Evolutionary conservation across 345 rosid species (phyloP).

Genomic region (Eutrema japonicum): DNA sequence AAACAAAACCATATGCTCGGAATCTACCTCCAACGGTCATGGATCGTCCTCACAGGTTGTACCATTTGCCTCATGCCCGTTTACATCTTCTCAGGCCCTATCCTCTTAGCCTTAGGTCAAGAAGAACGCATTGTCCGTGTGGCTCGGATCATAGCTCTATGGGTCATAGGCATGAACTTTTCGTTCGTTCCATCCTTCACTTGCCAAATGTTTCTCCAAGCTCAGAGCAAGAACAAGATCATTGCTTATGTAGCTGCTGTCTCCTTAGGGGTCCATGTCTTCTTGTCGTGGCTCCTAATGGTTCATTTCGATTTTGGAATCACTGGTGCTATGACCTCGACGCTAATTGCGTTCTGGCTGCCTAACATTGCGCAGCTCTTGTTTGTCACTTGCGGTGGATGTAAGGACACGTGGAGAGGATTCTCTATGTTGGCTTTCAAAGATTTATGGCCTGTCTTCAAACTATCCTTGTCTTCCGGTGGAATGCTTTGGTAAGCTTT

Average conservation of each 20-base stretch:
- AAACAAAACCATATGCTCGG: slow-evolving; percentile 82
- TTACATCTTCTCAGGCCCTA: slow-evolving; percentile 55
- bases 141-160: slow-evolving; percentile 52
- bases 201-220: slow-evolving; percentile 84
- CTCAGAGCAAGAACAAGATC: slow-evolving; percentile 77
- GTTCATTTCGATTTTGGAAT: slow-evolving; percentile 59
- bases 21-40: slow-evolving; percentile 80
- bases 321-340: slow-evolving; percentile 66
- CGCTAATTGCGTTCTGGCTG: slow-evolving; percentile 71
- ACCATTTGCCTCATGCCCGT: slow-evolving; percentile 58
- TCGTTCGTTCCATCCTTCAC: slow-evolving; percentile 56
- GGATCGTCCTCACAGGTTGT: slow-evolving; percentile 56
- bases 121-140: slow-evolving; percentile 51
- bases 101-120: slow-evolving; percentile 64
- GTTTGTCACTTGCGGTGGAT: slow-evolving; percentile 65
- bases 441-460: slow-evolving; percentile 68
- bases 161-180: slow-evolving; percentile 59
- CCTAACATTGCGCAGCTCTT: slow-evolving; percentile 72
- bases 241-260: slow-evolving; percentile 66
- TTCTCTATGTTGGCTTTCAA: slow-evolving; percentile 60
- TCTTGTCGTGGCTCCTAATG: slow-evolving; percentile 70
- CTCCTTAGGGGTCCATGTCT: slow-evolving; percentile 52
- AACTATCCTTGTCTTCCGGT: slow-evolving; percentile 76
- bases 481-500: slow-evolving; percentile 70
- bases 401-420: slow-evolving; percentile 75